These are phyloP conservation scores for Pseudopediastrum boryanum DNA, from an alignment of 139 green algal species.

Conservation along the genomic window DNA sequence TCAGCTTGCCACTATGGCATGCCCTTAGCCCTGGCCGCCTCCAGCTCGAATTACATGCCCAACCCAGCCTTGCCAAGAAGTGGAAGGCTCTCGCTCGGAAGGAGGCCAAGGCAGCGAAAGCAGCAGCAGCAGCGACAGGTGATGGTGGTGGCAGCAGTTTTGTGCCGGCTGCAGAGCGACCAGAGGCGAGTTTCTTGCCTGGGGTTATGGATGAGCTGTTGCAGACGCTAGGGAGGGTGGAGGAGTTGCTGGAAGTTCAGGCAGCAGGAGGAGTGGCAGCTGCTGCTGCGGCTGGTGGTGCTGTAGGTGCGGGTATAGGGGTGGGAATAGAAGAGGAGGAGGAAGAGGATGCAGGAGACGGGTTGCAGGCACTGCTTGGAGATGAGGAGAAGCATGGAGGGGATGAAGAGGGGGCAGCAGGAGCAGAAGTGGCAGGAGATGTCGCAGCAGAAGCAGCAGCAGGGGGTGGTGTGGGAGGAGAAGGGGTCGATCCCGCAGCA, in stretches of 20 bases:
- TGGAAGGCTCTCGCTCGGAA: slow-evolving; percentile 88
- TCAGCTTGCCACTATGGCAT: slow-evolving; percentile 90
- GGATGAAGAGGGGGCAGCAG: neutral
- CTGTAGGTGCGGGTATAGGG: neutral
- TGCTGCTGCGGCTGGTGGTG: slow-evolving; percentile 2
- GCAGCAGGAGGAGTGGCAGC: neutral
- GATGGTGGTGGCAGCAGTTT: slow-evolving; percentile 10
- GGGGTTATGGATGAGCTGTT: too few species aligned
- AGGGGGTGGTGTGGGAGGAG: neutral
- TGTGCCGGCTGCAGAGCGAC: slow-evolving; percentile 11
- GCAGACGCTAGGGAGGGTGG: too few species aligned
- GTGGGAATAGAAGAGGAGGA: neutral
- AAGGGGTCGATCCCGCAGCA: neutral
- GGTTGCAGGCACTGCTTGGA: neutral
- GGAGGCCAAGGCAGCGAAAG: slow-evolving; percentile 75
- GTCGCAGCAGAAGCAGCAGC: neutral
- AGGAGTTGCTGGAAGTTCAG: slow-evolving; percentile 68
- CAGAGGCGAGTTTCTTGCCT: slow-evolving; percentile 81
- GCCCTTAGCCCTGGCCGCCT: slow-evolving; percentile 73
- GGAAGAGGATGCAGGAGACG: slow-evolving; percentile 17
- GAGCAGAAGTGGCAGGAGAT: slow-evolving; percentile 3
- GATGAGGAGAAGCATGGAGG: slow-evolving; percentile 16
- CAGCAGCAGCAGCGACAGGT: neutral
- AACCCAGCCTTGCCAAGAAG: slow-evolving; percentile 80
- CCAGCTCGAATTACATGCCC: slow-evolving; percentile 83